Evolutionary conservation across 2,329 filamentous ascomycete genomes (phyloP).

Genomic region (Neonectria magnoliae): DNA sequence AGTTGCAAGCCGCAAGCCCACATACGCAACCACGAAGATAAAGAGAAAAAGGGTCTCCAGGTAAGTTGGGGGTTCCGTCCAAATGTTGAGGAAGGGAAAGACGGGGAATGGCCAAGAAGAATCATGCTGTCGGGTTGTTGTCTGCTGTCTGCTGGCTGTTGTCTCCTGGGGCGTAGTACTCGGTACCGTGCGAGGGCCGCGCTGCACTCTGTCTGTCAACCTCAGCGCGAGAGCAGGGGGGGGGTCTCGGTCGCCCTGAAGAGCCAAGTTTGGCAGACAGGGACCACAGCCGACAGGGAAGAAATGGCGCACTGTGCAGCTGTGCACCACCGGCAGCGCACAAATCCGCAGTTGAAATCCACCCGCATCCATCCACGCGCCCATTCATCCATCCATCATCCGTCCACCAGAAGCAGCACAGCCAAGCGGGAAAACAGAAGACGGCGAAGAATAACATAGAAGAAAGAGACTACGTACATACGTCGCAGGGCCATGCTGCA

Average conservation of each 20-base stretch:
- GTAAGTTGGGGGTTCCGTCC: background rate
- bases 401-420: background rate
- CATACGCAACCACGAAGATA: slow-evolving; percentile 5
- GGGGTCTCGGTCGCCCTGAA: slow-evolving; percentile 22
- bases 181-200: background rate
- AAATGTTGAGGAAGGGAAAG: background rate
- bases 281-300: background rate
- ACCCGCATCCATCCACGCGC: background rate
- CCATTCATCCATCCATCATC: background rate
- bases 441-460: slow-evolving; percentile 18
- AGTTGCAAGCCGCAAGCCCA: background rate
- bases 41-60: background rate
- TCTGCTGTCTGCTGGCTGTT: too few relatives aligned
- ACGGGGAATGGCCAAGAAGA: background rate
- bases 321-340: background rate
- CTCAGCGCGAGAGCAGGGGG: background rate
- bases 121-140: background rate
- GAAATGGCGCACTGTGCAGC: slow-evolving; percentile 24
- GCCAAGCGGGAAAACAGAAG: slow-evolving; percentile 8
- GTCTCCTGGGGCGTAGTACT: background rate
- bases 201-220: background rate
- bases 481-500: slow-evolving; percentile 5
- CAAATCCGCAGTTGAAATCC: background rate
- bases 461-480: slow-evolving; percentile 4
- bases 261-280: slow-evolving; percentile 8